These are phyloP conservation scores for Suhomyces pyralidae DNA, from an alignment of 805 yeast species.

Conservation along the genomic window DNA sequence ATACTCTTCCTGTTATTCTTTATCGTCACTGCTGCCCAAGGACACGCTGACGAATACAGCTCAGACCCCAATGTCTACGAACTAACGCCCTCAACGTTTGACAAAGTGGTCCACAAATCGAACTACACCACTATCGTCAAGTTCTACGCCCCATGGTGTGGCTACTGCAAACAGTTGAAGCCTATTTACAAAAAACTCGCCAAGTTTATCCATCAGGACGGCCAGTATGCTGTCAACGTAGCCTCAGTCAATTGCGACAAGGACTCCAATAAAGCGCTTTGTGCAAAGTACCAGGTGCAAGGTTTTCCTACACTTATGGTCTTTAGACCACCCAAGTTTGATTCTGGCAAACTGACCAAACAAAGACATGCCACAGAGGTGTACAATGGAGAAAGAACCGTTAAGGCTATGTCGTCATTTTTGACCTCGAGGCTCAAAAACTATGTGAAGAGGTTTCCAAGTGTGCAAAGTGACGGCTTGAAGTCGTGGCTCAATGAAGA, in stretches of 20 bases:
- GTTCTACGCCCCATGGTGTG: slow-evolving; percentile 98
- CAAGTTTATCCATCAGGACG: slow-evolving; percentile 48
- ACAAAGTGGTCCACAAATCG: slow-evolving; percentile 60
- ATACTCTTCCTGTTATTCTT: slow-evolving; percentile 1
- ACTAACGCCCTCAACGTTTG: slow-evolving; percentile 55
- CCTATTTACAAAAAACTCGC: slow-evolving; percentile 66
- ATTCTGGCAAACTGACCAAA: slow-evolving; percentile 19
- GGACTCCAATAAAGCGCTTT: slow-evolving; percentile 61
- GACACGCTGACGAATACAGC: slow-evolving; percentile 35
- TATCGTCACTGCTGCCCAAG: slow-evolving; percentile 10
- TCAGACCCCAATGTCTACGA: slow-evolving; percentile 49
- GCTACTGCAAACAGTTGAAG: slow-evolving; percentile 76
- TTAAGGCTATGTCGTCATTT: slow-evolving; percentile 52
- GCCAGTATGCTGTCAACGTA: slow-evolving; percentile 51
- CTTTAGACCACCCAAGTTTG: slow-evolving; percentile 75
- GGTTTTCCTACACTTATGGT: slow-evolving; percentile 86
- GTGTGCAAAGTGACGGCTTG: slow-evolving; percentile 20
- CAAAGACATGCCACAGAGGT: slow-evolving; percentile 38
- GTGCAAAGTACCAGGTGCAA: slow-evolving; percentile 59
- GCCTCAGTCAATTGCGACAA: slow-evolving; percentile 88
- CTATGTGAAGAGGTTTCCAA: slow-evolving; percentile 53
- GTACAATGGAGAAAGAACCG: slow-evolving; percentile 60
- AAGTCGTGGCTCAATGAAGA: slow-evolving; percentile 25
- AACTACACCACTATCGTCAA: slow-evolving; percentile 82
- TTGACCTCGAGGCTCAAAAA: slow-evolving; percentile 60